Base-by-base conservation (phyloP, 805 yeast species). In the Gaillardinia entomophila region DNA sequence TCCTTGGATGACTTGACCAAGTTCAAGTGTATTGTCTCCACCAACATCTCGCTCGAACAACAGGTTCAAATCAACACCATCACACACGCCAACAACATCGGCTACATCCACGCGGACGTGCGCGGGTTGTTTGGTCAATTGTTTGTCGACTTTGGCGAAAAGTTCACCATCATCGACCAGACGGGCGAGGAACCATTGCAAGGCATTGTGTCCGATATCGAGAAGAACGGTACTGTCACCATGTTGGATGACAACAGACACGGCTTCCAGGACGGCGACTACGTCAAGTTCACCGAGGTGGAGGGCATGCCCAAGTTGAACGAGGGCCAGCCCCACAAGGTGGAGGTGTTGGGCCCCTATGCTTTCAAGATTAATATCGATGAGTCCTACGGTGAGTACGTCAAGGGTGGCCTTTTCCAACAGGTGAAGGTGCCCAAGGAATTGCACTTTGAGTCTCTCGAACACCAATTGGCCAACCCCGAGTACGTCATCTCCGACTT, bases 211-310 rank as follows among this genome's bases (percentile, higher is more conserved):
- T 83, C 96, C 1, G 95, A 85, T 53, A 82, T 92, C 39, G 96
- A 89, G 53, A 55, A 65, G 8, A 74, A 85, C 53, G 97, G 97
- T 36, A 82, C 88, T 8, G 96, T 92, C n/a, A 82, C 96, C 14
- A 86, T 84, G 69, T 71, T 90, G 47, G 96, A 84, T 53, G 97
- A 87, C 42, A 80, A 77, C 38, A 79, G 97, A 59, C 99, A 92
- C 53, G 95, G 95, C 13, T 69, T 92, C 34, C 86, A 89, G 66
- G 96, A 87, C 58, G 97, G 97, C 12, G 83, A 84, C 48, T 83
- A 64, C 52, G 96, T 92, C 34, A 84, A 82, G 56, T 88, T 92
- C 49, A 53, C 82, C 11, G 97, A 89, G 60, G 81, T 89, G 24
- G 75, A 79, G 51, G 97, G 97, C 25, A 68, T 87, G 52, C 78